A percentile compares a stretch with the other conserved stretches of the same genome.
Evolutionary conservation across 495 filamentous ascomycete species (phyloP).

Genomic region (Neurospora discreta): DNA sequence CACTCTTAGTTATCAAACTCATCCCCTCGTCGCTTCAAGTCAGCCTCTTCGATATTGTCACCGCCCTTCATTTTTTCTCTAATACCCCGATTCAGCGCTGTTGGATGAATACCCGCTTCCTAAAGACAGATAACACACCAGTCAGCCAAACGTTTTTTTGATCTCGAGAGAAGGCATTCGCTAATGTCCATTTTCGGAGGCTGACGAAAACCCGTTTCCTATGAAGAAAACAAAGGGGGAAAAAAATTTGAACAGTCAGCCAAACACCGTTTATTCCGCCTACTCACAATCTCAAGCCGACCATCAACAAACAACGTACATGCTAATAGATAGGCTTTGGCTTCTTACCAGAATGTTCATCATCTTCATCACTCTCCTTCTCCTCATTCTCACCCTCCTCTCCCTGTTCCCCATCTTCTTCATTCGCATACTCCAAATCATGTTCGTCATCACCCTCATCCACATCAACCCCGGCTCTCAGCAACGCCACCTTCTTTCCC

Average conservation of each 20-base stretch:
- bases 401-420: neutral
- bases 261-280: neutral
- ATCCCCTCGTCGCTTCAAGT: neutral
- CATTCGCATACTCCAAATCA: neutral
- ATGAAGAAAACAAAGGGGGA: neutral
- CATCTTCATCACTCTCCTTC: neutral
- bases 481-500: conserved; percentile 2
- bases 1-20: neutral
- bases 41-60: neutral
- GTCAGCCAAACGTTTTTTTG: neutral
- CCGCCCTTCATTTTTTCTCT: neutral
- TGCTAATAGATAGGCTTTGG: neutral
- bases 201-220: neutral
- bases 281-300: neutral
- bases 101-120: neutral
- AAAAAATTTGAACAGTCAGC: neutral
- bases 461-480: neutral
- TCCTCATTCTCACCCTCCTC: neutral
- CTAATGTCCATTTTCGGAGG: neutral
- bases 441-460: conserved; percentile 4
- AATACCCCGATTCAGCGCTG: neutral
- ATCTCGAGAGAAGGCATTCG: neutral
- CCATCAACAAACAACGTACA: neutral
- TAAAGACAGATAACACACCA: neutral
- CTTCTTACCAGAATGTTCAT: neutral